Base-by-base conservation (phyloP, 73 alveolate genomes). In the Strombidium stylifer region DNA sequence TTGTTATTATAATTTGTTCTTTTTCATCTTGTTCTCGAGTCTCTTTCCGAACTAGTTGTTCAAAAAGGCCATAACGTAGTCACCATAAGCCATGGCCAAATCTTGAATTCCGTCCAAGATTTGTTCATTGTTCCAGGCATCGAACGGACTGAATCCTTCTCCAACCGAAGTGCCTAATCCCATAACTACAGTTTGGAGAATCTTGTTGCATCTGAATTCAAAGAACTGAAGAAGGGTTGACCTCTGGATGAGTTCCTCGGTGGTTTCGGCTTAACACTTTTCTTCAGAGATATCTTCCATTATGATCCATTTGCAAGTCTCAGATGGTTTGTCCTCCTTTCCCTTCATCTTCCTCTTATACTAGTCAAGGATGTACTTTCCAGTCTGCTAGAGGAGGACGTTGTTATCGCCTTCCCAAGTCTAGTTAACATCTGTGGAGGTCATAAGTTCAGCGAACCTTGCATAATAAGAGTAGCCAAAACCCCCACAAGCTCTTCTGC, bases 371-470 rank as follows among this genome's bases (percentile, higher is more conserved):
- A 64, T 16, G 40, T 15, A 64, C 25, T 64, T 89, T 2, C 81
- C 91, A 6, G 94, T 71, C 69, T 89, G 79, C 73, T 79, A 82
- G 14, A 79, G 55, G 15, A 89, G 84, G 23, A 89, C 94, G 16
- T 80, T 66, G 66, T 89, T 89, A 55, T 89, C 97, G 1, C 97
- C 97, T 64, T 89, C 97, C 83, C 86, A 86, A 18, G 97, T 89
- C 65, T 60, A 51, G 36, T 74, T 70, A 4, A 80, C 50, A 65
- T 85, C 97, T 18, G 54, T 41, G n/a, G 51, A 77, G 0, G 45
- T 19, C 35, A 45, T 26, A 39, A 76, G 54, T 10, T 37, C 24
- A 11, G 90, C 86, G 28, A 90, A 44, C 45, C 92, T 59, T 27
- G 75, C 36, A 65, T 80, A 82, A 27, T 59, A 40, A 44, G 90